Percentiles rank a stretch among this genome's conserved stretches.
These are phyloP conservation scores for Ophiostoma pallidulum DNA, from an alignment of 2,329 filamentous ascomycete genomes.

Conservation along the genomic window DNA sequence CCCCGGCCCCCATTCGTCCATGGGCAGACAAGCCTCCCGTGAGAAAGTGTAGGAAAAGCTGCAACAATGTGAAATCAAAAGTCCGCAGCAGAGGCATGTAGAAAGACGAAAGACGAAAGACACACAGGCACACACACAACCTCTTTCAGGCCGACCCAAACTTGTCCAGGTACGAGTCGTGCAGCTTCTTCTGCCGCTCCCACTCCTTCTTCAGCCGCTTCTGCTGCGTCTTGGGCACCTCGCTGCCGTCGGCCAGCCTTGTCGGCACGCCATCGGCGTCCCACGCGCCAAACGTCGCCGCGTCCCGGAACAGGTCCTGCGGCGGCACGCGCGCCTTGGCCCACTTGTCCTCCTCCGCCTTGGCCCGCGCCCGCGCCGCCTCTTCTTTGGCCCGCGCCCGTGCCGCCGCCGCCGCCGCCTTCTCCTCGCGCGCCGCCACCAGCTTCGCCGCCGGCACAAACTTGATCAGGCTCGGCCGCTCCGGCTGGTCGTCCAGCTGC, in stretches of 20 bases:
- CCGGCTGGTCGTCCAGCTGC: constrained; percentile 59
- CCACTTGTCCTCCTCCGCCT: constrained; percentile 20
- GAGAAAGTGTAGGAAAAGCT: too few relatives aligned
- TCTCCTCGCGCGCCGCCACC: constrained; percentile 43
- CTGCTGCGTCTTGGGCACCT: constrained; percentile 52
- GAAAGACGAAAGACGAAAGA: too few relatives aligned
- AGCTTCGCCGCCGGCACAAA: constrained; percentile 49
- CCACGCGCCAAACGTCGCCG: constrained; percentile 52
- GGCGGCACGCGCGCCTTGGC: constrained; percentile 22
- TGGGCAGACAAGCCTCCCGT: too few relatives aligned
- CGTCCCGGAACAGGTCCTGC: constrained; percentile 26
- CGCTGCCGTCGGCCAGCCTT: constrained; percentile 50
- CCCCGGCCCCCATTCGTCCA: too few relatives aligned
- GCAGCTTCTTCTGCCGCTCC: constrained; percentile 60
- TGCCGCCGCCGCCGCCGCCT: constrained; percentile 41
- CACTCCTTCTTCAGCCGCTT: constrained; percentile 65
- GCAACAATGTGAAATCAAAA: too few relatives aligned
- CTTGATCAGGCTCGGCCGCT: constrained; percentile 51
- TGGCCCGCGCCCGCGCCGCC: constrained; percentile 35
- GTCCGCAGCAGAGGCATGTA: too few relatives aligned
- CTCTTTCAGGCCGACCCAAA: constrained; percentile 10
- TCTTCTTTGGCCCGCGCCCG: constrained; percentile 33
- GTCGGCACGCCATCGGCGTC: constrained; percentile 56
- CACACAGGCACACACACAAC: too few relatives aligned
- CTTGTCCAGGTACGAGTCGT: constrained; percentile 40